Evolutionary conservation across 495 filamentous ascomycete genomes (phyloP), one percentile per base, ranked within the genome.

Genomic region (Chaetomium cochliodes): DNA sequence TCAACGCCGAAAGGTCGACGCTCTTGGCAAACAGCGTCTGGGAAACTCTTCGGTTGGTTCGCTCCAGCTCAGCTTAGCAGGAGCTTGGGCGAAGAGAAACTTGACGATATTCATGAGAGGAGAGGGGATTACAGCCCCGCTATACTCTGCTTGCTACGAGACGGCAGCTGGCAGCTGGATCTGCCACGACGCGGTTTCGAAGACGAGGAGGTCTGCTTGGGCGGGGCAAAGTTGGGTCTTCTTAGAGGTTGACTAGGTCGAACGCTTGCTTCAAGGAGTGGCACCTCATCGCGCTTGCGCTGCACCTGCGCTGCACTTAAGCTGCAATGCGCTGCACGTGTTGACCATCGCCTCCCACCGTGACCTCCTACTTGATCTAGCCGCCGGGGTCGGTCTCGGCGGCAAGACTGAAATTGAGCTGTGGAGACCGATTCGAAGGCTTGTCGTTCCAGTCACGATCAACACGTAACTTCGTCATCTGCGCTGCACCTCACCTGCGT

Each of bases 391-490:
- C 53, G 53, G 53, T 39, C 42, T 3, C 20, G 33, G 33, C 33
- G 33, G n/a, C 28, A 39, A 20, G 37, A 22, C 9, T 47, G 23
- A 63, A 63, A 47, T 47, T 18, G 39, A 3, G 20, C 15, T 22
- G 51, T 63, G 60, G 60, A 46, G 60, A 56, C 60, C n/a, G 3
- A n/a, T 33, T 47, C n/a, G 20, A 28, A 22, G 9, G 2, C 12
- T 58, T n/a, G 33, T 60, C 50, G 44, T 57, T 37, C 64, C 58
- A 65, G 58, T 65, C 64, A 61, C 15, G 58, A 39, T 60, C 64
- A 65, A 47, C 64, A 65, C 64, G 64, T 65, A 61, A 59, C 41
- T 46, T n/a, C 47, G 53, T 57, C 64, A 61, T 65, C 50, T 51
- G 54, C 54, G 22, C 28, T 47, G 49, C 63, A 60, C 20, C 57